Base-by-base conservation (phyloP, 495 filamentous ascomycete species). In the Hyaloscypha variabilis region DNA sequence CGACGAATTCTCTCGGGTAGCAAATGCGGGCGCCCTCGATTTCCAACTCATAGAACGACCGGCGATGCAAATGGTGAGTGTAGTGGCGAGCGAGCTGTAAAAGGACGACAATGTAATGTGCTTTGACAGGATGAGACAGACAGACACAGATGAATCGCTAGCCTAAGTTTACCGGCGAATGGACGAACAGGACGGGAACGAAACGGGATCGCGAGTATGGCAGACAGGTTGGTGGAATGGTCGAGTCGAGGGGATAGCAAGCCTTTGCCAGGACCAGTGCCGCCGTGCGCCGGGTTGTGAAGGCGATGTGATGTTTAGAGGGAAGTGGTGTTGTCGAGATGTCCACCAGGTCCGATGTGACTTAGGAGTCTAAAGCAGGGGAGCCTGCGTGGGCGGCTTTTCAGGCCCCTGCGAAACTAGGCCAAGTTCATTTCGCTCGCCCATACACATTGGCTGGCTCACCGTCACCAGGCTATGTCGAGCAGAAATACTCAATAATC, bases 71-170 rank as follows among this genome's bases (percentile, higher is more conserved):
- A 46, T 54, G 51, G 10, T n/a, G 26, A 54, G 21, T 21, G 29
- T n/a, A 21, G 54, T n/a, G 29, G 54, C n/a, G 54, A n/a, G 6
- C 17, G 29, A 1, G 54, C 19, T 34, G 54, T 34, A 8, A n/a
- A n/a, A 58, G 54, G 54, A 19, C 29, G 54, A 34, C 26, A 58
- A 34, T 29, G 21, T 14, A 23, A 23, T 54, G 51, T 51, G 62
- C 62, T 42, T 64, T 29, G 62, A 64, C 62, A 25, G 46, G 58
- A 46, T 46, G 58, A 61, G 58, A 34, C 23, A 30, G 25, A 39
- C 39, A 51, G 31, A 46, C 29, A 42, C 58, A 60, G 39, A 19
- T 46, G 36, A 24, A 28, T 49, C 58, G n/a, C 58, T 60, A 60
- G 30, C 24, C 49, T 51, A 21, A 51, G 49, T 51, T 29, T 21